Evolutionary conservation across 192 early-diverging fungal species (phyloP).

Genomic region (Umbelopsis sp.): DNA sequence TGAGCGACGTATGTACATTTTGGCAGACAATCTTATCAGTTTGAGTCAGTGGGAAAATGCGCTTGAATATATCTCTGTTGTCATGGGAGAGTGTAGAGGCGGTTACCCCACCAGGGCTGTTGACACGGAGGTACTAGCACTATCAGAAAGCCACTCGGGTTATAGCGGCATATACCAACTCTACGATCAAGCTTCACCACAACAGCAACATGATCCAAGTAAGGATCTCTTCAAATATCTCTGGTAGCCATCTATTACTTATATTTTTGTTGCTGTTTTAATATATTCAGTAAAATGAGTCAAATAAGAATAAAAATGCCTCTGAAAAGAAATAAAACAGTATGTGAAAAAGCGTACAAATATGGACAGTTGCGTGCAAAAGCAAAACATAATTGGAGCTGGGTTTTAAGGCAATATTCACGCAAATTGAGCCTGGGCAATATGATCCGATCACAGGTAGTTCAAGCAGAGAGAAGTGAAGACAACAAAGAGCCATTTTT

Average conservation of each 20-base stretch:
- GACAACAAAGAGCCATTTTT: too few species aligned
- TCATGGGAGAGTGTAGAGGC: conserved; percentile 9
- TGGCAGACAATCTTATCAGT: conserved; percentile 25
- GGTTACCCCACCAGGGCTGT: neutral
- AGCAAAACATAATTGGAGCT: neutral
- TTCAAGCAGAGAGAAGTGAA: too few species aligned
- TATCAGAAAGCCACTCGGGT: neutral
- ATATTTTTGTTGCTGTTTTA: neutral
- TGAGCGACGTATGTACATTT: conserved; percentile 34
- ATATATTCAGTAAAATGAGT: neutral
- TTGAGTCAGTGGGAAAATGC: conserved; percentile 25
- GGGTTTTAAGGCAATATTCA: neutral
- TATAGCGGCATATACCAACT: conserved; percentile 7
- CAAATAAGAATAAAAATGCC: too few species aligned
- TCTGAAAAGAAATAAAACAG: too few species aligned
- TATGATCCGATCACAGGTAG: too few species aligned
- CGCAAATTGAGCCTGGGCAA: neutral
- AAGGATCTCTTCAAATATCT: neutral
- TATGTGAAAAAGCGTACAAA: too few species aligned
- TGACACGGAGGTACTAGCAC: neutral
- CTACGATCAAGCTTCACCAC: neutral
- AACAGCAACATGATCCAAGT: neutral
- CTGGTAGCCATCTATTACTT: neutral
- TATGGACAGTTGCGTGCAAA: too few species aligned
- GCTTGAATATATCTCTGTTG: conserved; percentile 22